phyloP scores from a whole-genome alignment of 2,329 filamentous ascomycete genomes.

The Teratosphaeria gauchensis region DNA sequence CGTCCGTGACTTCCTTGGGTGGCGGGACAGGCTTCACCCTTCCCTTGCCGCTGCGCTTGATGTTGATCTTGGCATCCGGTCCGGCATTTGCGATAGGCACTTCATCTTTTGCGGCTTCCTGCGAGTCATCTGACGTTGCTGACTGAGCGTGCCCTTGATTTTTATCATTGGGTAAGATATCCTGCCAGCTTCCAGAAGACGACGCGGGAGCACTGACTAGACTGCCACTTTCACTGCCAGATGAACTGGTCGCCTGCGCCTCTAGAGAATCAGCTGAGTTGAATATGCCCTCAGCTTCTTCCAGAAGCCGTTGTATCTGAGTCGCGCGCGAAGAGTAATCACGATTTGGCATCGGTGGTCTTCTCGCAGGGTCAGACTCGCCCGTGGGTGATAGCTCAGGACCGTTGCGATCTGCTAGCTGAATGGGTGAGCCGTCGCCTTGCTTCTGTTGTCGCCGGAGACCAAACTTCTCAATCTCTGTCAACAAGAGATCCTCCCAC shows the following conservation, averaged over 20 bases:
- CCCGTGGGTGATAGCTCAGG: background rate
- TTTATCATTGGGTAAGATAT: background rate
- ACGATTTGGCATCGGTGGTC: conserved; percentile 39
- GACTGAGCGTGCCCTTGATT: background rate
- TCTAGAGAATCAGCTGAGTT: background rate
- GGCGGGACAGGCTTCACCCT: conserved; percentile 18
- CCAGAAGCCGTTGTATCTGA: conserved; percentile 38
- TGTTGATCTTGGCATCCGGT: conserved; percentile 25
- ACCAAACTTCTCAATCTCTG: conserved; percentile 3
- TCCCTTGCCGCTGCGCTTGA: conserved; percentile 19
- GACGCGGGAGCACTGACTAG: background rate
- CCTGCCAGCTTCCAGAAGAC: background rate
- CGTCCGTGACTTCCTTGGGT: conserved; percentile 8
- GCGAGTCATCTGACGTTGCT: background rate
- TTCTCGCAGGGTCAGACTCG: background rate
- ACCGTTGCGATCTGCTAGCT: background rate
- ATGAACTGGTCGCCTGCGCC: background rate
- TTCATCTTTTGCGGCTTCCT: conserved; percentile 8
- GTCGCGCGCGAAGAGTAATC: conserved; percentile 38
- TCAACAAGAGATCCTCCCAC: conserved; percentile 19
- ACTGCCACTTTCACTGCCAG: background rate
- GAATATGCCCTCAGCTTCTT: conserved; percentile 28
- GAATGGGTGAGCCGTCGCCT: background rate
- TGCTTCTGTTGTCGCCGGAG: background rate
- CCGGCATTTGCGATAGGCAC: conserved; percentile 28